Evolutionary conservation across 2,329 filamentous ascomycete genomes (phyloP).

Genomic region (Apiospora marii): DNA sequence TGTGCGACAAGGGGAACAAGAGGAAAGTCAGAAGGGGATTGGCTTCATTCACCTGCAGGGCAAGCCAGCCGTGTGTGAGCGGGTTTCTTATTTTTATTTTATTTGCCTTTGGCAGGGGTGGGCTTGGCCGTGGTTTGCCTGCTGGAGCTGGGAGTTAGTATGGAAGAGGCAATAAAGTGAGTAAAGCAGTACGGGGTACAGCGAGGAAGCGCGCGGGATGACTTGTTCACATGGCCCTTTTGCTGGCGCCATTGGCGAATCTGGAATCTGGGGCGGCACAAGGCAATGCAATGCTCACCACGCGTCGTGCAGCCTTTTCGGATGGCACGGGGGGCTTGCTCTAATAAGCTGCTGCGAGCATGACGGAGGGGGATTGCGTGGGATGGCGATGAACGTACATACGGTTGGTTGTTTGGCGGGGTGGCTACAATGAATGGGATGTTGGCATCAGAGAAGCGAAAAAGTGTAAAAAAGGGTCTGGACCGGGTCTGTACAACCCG

Average conservation of each 20-base stretch:
- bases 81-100: conserved; percentile 13
- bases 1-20: conserved; percentile 17
- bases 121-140: background rate
- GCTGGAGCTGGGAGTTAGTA: conserved; percentile 1
- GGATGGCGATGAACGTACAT: background rate
- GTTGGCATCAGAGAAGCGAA: background rate
- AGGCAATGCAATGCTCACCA: conserved; percentile 17
- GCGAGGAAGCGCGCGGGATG: background rate
- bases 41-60: conserved; percentile 19
- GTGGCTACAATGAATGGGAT: conserved; percentile 8
- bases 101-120: background rate
- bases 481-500: background rate
- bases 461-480: conserved; percentile 7
- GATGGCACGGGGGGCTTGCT: background rate
- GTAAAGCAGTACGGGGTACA: background rate
- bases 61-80: conserved; percentile 6
- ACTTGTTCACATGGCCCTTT: conserved; percentile 3
- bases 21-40: conserved; percentile 24
- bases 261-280: background rate
- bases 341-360: background rate
- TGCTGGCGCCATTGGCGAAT: conserved; percentile 11
- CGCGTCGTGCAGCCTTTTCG: conserved; percentile 9
- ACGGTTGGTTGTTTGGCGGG: background rate
- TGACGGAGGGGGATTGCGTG: conserved; percentile 1
- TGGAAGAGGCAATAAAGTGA: conserved; percentile 9